These are phyloP conservation scores for Kickxella alabastrina DNA, from an alignment of 192 early-diverging fungal species.

Conservation along the genomic window DNA sequence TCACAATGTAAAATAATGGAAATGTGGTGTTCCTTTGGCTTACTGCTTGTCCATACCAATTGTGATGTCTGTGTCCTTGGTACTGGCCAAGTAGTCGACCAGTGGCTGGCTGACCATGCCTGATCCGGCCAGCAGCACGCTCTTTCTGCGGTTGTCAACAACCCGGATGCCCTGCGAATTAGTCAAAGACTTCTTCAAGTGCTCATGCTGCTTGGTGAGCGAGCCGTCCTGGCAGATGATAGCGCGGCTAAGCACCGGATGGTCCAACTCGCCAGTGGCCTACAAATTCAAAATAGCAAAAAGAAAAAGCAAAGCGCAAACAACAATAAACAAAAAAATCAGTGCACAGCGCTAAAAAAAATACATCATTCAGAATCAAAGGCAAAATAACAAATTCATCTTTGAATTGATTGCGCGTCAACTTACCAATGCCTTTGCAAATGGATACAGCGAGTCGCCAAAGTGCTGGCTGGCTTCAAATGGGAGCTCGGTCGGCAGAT, in stretches of 20 bases:
- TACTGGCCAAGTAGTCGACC: slow-evolving; percentile 79
- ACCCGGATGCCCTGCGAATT: slow-evolving; percentile 35
- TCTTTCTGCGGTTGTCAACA: slow-evolving; percentile 36
- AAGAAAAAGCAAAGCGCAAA: slow-evolving; percentile 1
- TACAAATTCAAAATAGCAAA: slow-evolving; percentile 24
- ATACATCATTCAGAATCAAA: too few relatives aligned
- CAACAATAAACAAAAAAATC: not conserved
- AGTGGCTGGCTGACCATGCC: slow-evolving; percentile 91
- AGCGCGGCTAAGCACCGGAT: slow-evolving; percentile 71
- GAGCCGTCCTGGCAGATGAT: slow-evolving; percentile 72
- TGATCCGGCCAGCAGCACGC: slow-evolving; percentile 78
- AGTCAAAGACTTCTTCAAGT: slow-evolving; percentile 52
- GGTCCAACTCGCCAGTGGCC: slow-evolving; percentile 52
- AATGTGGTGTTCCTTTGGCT: slow-evolving; percentile 39
- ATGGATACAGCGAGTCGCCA: slow-evolving; percentile 78
- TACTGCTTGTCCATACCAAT: slow-evolving; percentile 32
- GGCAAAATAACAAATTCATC: too few relatives aligned
- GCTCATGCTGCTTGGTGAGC: slow-evolving; percentile 56
- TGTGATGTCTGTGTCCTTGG: slow-evolving; percentile 45
- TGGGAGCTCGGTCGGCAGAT: slow-evolving; percentile 93
- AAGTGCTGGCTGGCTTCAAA: slow-evolving; percentile 93
- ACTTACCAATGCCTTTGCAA: slow-evolving; percentile 74
- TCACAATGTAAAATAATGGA: too few relatives aligned
- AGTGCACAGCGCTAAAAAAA: too few relatives aligned
- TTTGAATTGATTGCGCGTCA: too few relatives aligned